Base-by-base conservation (phyloP, 257 asterid genomes). In the Cynanchum wilfordii region DNA sequence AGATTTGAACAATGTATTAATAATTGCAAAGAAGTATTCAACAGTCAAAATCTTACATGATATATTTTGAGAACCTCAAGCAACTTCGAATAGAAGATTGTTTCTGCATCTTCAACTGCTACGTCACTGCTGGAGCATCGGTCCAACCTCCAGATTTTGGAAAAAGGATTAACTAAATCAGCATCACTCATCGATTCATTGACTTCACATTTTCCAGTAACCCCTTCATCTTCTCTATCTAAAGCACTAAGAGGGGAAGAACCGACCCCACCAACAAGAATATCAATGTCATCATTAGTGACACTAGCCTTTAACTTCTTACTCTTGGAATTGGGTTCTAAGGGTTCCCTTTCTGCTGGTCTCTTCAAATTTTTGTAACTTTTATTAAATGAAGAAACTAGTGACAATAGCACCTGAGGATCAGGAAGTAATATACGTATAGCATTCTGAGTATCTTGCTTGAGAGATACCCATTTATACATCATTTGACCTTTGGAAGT, bases 361-460 rank as follows among this genome's bases (percentile, higher is more conserved):
- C 98, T 88, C 82, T 93, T 93, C 40, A 27, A 50, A 77, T 79
- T 63, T 84, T 80, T 86, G 83, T 80, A 73, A 64, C 79, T 82
- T 78, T 79, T 81, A 77, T 70, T 83, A 67, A 89, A 77, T 78
- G 92, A 86, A 82, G 96, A 88, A 75, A 91, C 88, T 72, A 89
- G 85, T 64, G 96, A 83, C 64, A 86, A 68, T 72, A 93, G 80
- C 77, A 88, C 95, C 84, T 89, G 96, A 75, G 96, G 96, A 72
- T 88, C 91, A 24, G 97, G 97, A 76, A 93, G 87, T 24, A 75
- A 82, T 64, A 88, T 79, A 79, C 89, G 87, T 69, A 81, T 86
- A 72, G 74, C 82, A 80, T 87, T 82, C 86, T 82, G 88, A 78
- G 91, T 76, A 65, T 93, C 91, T 58, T 74, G 82, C 86, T 79